Evolutionary conservation across 108 stramenopile genomes (phyloP), one percentile per base, ranked within the genome.

Genomic region (Aurantiochytrium sp.): DNA sequence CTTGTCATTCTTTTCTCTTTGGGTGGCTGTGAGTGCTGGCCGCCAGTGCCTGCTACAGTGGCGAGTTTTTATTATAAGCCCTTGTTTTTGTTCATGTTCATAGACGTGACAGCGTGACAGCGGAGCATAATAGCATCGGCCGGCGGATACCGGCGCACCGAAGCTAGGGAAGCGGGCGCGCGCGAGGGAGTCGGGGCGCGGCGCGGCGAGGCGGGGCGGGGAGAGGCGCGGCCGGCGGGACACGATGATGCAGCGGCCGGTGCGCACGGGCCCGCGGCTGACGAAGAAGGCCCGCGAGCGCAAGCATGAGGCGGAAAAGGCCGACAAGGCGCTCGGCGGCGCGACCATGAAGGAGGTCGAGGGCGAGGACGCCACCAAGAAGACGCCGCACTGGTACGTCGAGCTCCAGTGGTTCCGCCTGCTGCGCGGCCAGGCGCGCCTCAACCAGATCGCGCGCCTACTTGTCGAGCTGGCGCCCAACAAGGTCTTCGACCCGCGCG

Each of bases 341-440:
- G 90, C 96, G 68, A 90, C 90, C 10, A 81, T 85, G 87, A 96
- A 96, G 86, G 97, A 96, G 91, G 96, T 97, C 89, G 96, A 96
- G 89, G 96, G 97, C 90, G 96, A 96, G 89, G 92, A 94, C 86
- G 89, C 91, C 12, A 97, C 96, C 89, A 93, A 95, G 52, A 85
- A 65, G 24, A 90, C 92, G 41, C 95, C 95, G 24, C 95, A 97
- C 86, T 91, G 92, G 87, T 92, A 95, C 45, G 92, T 86, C 68
- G 55, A 85, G 88, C 85, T 68, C 19, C 55, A 95, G 95, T 55
- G 91, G 93, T 86, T 89, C 91, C 12, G 73, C 10, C 73, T 81
- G n/a, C 45, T 81, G 12, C 73, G 73, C 45, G 73, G 73, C 39
- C 73, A 81, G 73, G 45, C 39, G 21, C 73, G 73, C 39, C 73